A percentile compares a stretch with the other conserved stretches of the same genome.
These are phyloP conservation scores for Solanum hybrid DNA, from an alignment of 305 asterid species.

Conservation along the genomic window DNA sequence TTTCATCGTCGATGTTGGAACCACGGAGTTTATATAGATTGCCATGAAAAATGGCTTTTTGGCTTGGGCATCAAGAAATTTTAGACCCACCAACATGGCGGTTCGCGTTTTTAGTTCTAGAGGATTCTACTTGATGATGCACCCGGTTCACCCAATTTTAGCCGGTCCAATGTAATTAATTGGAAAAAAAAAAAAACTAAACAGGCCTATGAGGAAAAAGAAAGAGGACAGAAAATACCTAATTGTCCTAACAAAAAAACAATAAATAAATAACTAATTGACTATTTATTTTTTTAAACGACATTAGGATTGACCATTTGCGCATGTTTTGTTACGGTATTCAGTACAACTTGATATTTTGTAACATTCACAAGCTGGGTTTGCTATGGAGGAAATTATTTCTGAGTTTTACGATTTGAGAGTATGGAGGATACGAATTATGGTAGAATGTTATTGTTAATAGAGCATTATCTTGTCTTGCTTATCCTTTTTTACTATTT, in stretches of 20 bases:
- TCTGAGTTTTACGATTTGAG: too few relatives aligned
- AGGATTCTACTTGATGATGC: not conserved
- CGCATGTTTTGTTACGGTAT: not conserved
- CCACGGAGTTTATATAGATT: not conserved
- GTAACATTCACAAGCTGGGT: not conserved
- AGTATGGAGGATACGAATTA: too few relatives aligned
- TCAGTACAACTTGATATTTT: not conserved
- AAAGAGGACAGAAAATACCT: not conserved
- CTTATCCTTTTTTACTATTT: not conserved
- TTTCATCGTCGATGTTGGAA: not conserved
- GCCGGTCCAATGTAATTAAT: not conserved
- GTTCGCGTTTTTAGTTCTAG: not conserved
- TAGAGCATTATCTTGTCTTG: not conserved
- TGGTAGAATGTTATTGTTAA: not conserved
- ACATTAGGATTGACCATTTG: not conserved
- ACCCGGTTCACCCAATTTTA: not conserved
- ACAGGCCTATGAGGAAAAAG: not conserved
- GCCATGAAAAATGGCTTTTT: not conserved
- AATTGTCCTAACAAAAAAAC: not conserved
- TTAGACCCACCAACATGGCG: not conserved
- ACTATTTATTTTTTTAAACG: not conserved
- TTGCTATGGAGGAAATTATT: not conserved
- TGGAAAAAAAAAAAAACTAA: not conserved
- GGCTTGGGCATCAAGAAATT: conserved; percentile 3
- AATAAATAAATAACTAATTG: not conserved